These are phyloP conservation scores for Hypoxylon sp. DNA, from an alignment of 2,329 filamentous ascomycete species.

Conservation along the genomic window DNA sequence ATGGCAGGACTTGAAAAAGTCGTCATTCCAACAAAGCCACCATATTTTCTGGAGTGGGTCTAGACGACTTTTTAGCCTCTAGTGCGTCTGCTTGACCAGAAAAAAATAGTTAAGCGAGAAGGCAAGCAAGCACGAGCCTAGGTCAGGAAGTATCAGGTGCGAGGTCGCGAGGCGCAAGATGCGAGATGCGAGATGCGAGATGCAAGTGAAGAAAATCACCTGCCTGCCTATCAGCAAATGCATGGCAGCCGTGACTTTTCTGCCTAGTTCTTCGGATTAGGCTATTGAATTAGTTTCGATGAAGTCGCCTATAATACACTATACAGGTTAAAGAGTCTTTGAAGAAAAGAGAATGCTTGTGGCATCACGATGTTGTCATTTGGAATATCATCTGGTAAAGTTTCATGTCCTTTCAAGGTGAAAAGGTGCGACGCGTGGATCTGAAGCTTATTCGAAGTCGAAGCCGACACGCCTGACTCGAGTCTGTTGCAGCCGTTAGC, in stretches of 20 bases:
- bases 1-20: constrained; percentile 28
- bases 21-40: constrained; percentile 44
- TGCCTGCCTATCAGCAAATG: constrained; percentile 16
- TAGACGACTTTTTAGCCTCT: constrained; percentile 37
- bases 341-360: constrained; percentile 1
- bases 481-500: constrained; percentile 22
- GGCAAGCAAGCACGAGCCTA: constrained; percentile 27
- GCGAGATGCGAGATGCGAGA: background rate
- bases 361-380: constrained; percentile 38
- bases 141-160: constrained; percentile 19
- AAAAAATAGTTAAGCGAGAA: constrained; percentile 39
- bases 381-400: constrained; percentile 19
- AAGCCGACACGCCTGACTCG: constrained; percentile 31
- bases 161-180: background rate
- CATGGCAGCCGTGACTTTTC: constrained; percentile 16
- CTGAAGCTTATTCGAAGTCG: constrained; percentile 37
- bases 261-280: constrained; percentile 14
- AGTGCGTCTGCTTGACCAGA: constrained; percentile 20
- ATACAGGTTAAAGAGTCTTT: background rate
- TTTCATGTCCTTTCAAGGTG: constrained; percentile 21
- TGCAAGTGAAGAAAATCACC: constrained; percentile 15
- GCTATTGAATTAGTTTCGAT: constrained; percentile 8
- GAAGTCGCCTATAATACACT: constrained; percentile 14
- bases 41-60: constrained; percentile 37
- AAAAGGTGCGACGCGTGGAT: constrained; percentile 34